Percentiles rank a stretch among this genome's conserved stretches.
Conservation (phyloP, 2,329 filamentous ascomycete genomes). For the Curvularia eragrostidis region DNA sequence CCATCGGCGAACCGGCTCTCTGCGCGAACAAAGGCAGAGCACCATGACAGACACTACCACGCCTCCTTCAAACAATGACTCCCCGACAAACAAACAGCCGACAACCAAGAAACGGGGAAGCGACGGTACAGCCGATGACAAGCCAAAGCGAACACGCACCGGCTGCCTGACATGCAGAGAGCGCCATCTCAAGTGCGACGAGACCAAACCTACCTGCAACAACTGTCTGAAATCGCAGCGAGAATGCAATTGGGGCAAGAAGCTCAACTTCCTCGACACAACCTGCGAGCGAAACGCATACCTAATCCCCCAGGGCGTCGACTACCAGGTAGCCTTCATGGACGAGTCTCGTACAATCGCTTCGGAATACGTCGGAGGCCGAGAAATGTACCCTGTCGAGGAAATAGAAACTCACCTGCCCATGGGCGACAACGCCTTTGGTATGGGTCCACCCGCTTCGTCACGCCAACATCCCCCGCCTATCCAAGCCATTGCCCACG, state of each 20-base stretch:
- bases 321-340: conserved; percentile 78
- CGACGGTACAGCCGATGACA: conserved; percentile 52
- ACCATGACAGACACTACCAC: conserved; percentile 32
- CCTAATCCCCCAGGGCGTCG: conserved; percentile 52
- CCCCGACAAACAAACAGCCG: conserved; percentile 26
- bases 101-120: conserved; percentile 30
- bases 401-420: conserved; percentile 35
- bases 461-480: conserved; percentile 59
- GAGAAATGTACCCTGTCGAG: conserved; percentile 71
- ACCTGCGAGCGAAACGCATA: conserved; percentile 72
- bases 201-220: conserved; percentile 68
- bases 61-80: conserved; percentile 31
- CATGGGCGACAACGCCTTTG: conserved; percentile 37
- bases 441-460: conserved; percentile 42
- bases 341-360: conserved; percentile 92
- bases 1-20: conserved; percentile 1
- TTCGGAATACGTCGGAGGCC: conserved; percentile 84
- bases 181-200: conserved; percentile 90
- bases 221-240: conserved; percentile 91
- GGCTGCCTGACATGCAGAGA: conserved; percentile 91
- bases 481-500: conserved; percentile 58
- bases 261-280: conserved; percentile 90
- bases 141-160: conserved; percentile 86
- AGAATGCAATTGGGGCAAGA: conserved; percentile 82
- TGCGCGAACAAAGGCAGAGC: conserved; percentile 5